Evolutionary conservation across 306 rosid genomes (phyloP).

Genomic region (Calophaca sinica): DNA sequence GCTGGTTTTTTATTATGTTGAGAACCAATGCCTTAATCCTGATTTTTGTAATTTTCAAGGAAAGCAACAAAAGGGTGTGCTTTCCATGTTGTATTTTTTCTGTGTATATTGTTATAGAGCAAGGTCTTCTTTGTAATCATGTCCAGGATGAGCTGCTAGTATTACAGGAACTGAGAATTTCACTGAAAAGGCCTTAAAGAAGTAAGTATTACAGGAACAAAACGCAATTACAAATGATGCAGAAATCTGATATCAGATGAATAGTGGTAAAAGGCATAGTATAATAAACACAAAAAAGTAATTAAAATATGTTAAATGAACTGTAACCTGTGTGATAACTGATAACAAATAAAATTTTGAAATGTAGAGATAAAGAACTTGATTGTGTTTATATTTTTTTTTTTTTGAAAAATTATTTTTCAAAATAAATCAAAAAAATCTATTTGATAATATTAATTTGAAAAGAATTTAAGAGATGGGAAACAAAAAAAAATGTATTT

Average conservation of each 20-base stretch:
- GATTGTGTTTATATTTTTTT: no score
- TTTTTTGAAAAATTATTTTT: no score
- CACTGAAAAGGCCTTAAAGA: neutral
- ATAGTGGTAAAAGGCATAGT: neutral
- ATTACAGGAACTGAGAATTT: neutral
- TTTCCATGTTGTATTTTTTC: slow-evolving; percentile 36
- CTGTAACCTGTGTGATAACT: no score
- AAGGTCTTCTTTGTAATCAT: slow-evolving; percentile 35
- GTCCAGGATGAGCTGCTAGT: slow-evolving; percentile 22
- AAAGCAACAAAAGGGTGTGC: slow-evolving; percentile 43
- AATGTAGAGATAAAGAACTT: no score
- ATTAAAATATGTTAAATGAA: neutral
- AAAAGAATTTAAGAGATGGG: no score
- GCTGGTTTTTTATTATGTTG: slow-evolving; percentile 22
- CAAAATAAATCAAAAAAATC: no score
- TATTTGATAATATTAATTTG: no score
- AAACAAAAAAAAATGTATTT: no score
- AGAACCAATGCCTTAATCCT: slow-evolving; percentile 33
- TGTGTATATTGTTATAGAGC: slow-evolving; percentile 55
- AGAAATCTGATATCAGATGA: neutral
- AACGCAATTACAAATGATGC: neutral
- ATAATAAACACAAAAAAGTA: neutral
- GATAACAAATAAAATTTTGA: no score
- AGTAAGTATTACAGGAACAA: neutral
- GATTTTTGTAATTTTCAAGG: slow-evolving; percentile 38